These are phyloP conservation scores for Coemansia guatemalensis DNA, from an alignment of 192 early-diverging fungal species.

Conservation along the genomic window DNA sequence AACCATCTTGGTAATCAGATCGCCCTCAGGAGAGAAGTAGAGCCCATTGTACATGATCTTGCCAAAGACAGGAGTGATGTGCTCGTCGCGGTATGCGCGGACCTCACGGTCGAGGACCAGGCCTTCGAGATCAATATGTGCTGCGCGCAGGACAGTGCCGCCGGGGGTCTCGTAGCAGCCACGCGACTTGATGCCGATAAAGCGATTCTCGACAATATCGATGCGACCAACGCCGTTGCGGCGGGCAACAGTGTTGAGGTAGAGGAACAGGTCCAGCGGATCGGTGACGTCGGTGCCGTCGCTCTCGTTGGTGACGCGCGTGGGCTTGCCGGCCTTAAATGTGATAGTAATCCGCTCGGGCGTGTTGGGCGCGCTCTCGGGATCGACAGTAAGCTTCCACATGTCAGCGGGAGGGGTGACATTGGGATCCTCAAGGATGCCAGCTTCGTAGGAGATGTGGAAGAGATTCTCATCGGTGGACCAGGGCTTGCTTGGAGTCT, in stretches of 20 bases:
- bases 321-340: slow-evolving; percentile 87
- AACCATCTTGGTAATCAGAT: slow-evolving; percentile 83
- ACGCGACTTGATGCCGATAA: slow-evolving; percentile 98
- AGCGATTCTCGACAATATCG: slow-evolving; percentile 99
- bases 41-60: slow-evolving; percentile 91
- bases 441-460: slow-evolving; percentile 99
- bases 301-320: slow-evolving; percentile 81
- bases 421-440: slow-evolving; percentile 96
- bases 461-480: slow-evolving; percentile 99
- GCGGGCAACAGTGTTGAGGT: slow-evolving; percentile 93
- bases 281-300: slow-evolving; percentile 69
- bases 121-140: slow-evolving; percentile 96
- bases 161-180: slow-evolving; percentile 99
- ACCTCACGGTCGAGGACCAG: slow-evolving; percentile 94
- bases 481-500: slow-evolving; percentile 97
- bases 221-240: slow-evolving; percentile 98
- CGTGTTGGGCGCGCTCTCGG: slow-evolving; percentile 94
- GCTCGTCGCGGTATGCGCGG: slow-evolving; percentile 89
- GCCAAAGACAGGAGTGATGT: slow-evolving; percentile 75
- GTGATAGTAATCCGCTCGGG: slow-evolving; percentile 93
- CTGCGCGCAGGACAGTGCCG: slow-evolving; percentile 92
- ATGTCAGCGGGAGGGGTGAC: slow-evolving; percentile 96
- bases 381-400: slow-evolving; percentile 98
- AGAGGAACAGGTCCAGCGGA: slow-evolving; percentile 84
- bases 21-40: slow-evolving; percentile 96